Evolutionary conservation across 768 basidiomycete genomes (phyloP).

Genomic region (Mycena amicta): DNA sequence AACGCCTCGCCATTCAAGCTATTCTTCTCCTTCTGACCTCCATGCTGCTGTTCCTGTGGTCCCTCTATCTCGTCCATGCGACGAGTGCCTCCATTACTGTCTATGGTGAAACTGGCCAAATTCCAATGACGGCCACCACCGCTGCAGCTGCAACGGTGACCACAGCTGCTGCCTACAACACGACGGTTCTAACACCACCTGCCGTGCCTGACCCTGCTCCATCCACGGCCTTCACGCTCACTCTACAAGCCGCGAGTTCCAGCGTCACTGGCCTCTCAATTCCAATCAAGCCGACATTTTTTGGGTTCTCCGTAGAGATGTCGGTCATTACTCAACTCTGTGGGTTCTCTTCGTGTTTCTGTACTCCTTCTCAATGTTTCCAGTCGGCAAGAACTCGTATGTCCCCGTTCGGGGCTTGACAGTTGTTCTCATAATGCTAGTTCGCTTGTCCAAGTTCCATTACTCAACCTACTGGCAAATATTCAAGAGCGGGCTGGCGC

Average conservation of each 20-base stretch:
- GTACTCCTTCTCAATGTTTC: background rate
- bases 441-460: constrained; percentile 18
- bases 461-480: constrained; percentile 30
- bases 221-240: constrained; percentile 25
- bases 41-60: background rate
- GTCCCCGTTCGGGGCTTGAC: background rate
- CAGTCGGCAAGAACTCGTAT: constrained; percentile 25
- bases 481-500: constrained; percentile 53
- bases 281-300: constrained; percentile 41
- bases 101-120: constrained; percentile 25
- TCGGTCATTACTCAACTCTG: constrained; percentile 43
- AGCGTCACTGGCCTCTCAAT: constrained; percentile 30
- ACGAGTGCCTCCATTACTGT: constrained; percentile 29
- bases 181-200: constrained; percentile 31
- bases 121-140: constrained; percentile 22
- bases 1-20: background rate
- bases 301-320: constrained; percentile 48
- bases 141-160: constrained; percentile 28
- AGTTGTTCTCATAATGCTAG: background rate
- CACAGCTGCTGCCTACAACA: constrained; percentile 30
- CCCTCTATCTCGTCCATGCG: constrained; percentile 7
- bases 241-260: constrained; percentile 19
- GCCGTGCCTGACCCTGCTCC: constrained; percentile 25
- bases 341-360: constrained; percentile 26
- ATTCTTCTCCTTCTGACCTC: background rate